Evolutionary conservation across 805 yeast genomes (phyloP), one percentile per base, ranked within the genome.

Genomic region (Candida ipomoeae): DNA sequence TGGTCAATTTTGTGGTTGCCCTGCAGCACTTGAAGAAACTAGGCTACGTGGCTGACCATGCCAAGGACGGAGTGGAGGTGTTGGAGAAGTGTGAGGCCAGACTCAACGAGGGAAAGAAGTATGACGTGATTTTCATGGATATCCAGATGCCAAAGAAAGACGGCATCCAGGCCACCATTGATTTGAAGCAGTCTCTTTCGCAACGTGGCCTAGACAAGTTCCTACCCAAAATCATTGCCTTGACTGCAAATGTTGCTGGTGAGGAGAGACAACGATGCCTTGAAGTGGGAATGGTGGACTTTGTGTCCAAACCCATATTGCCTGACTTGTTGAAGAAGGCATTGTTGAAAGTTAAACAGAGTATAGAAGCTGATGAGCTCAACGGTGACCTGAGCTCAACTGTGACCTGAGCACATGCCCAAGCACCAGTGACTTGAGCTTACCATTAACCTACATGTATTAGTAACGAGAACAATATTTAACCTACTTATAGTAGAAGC

Each of bases 111-210:
- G 59, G 59, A 1, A 57, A 63, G 14, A 63, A 60, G 47, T 82
- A 81, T 59, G 81, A 80, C 55, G 70, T 78, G 36, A 74, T 82
- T 17, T 65, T 82, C 37, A 75, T 82, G 77, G 86, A 82, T 58
- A 72, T 77, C 20, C 82, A 81, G 45, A 72, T 81, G 73, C 82
- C 83, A 6, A 64, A 73, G 15, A 71, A 78, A 52, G 87, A 82
- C 60, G 87, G 87, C 1, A 70, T 80, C n/a, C 71, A 74, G 5
- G 74, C 81, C 1, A 71, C 80, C 0, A 62, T 61, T 8, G 79
- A 75, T 48, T 58, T 77, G 36, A 59, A 57, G 40, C 61, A 63
- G 42, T 48, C 59, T 23, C 76, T 74, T 48, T 34, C 34, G 0
- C 63, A 59, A 8, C 53, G 56, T 15, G 57, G 59, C 3, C 51